phyloP scores from a whole-genome alignment of 1,139 yeast species.

The Geotrichum klebahnii region DNA sequence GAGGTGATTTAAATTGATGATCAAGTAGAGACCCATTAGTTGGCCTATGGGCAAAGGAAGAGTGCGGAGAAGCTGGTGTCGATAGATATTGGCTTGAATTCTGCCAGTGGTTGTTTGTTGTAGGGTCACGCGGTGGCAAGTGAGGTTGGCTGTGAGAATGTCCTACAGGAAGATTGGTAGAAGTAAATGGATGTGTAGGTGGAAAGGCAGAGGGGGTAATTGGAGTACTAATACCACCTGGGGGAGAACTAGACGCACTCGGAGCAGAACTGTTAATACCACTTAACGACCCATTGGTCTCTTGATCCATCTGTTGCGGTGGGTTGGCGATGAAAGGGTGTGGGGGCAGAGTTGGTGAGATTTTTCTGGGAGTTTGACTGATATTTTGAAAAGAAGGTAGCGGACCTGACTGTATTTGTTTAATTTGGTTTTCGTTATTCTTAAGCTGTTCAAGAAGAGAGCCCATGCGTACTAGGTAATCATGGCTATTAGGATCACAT shows the following conservation, averaged over 20 bases:
- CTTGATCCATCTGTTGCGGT: background rate
- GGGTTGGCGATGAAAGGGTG: background rate
- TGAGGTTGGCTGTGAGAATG: background rate
- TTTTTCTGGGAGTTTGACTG: background rate
- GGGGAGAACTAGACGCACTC: background rate
- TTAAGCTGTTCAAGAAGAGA: slow-evolving; percentile 6
- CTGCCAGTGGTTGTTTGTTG: background rate
- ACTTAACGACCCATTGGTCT: background rate
- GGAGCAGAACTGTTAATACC: background rate
- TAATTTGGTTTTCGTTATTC: slow-evolving; percentile 3
- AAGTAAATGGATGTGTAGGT: background rate
- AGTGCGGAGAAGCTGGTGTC: background rate
- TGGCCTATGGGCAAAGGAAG: background rate
- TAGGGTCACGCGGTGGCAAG: background rate
- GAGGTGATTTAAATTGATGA: background rate
- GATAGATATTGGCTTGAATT: background rate
- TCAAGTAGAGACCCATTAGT: too few relatives aligned
- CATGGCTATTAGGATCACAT: slow-evolving; percentile 6
- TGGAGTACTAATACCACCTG: background rate
- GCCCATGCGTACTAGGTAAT: slow-evolving; percentile 11
- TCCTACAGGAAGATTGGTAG: background rate
- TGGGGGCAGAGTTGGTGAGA: background rate
- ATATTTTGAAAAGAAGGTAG: background rate
- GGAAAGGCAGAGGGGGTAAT: background rate
- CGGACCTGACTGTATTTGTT: background rate